These are phyloP conservation scores for Dianthus caryophyllus DNA, from an alignment of 148 eudicot genomes.

Conservation along the genomic window DNA sequence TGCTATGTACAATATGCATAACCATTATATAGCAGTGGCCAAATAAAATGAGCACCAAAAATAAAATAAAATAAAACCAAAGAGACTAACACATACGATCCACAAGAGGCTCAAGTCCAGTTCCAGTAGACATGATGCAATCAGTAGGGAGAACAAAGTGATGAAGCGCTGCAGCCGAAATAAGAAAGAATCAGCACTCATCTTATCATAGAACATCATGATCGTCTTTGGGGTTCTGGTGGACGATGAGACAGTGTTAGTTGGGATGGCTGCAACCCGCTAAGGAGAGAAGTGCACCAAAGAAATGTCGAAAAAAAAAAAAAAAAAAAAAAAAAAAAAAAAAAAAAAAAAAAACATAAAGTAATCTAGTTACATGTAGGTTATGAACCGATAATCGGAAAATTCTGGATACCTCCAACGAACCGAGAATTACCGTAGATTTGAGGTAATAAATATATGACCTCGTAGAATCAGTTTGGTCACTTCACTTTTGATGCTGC, in stretches of 20 bases:
- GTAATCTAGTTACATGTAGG: no score
- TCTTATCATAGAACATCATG: neutral
- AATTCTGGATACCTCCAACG: no score
- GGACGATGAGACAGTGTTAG: neutral
- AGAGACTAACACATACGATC: slow-evolving; percentile 56
- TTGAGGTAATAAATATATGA: no score
- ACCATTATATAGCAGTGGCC: no score
- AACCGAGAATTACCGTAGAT: no score
- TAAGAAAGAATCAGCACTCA: slow-evolving; percentile 10
- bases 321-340: no score
- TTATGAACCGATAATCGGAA: no score
- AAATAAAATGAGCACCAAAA: neutral
- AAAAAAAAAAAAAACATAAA: no score
- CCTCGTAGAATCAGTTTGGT: no score
- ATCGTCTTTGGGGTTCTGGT: neutral
- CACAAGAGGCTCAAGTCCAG: slow-evolving; percentile 76
- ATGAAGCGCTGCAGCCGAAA: slow-evolving; percentile 12
- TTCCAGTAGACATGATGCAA: slow-evolving; percentile 53
- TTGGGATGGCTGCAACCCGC: neutral
- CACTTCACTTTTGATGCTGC: no score
- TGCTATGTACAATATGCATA: neutral
- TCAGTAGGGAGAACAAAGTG: slow-evolving; percentile 15
- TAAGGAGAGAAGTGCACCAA: neutral
- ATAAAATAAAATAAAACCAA: neutral
- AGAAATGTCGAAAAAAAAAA: neutral